phyloP scores from a whole-genome alignment of 1,139 yeast genomes.

The Groenewaldozyma auringiensis region DNA sequence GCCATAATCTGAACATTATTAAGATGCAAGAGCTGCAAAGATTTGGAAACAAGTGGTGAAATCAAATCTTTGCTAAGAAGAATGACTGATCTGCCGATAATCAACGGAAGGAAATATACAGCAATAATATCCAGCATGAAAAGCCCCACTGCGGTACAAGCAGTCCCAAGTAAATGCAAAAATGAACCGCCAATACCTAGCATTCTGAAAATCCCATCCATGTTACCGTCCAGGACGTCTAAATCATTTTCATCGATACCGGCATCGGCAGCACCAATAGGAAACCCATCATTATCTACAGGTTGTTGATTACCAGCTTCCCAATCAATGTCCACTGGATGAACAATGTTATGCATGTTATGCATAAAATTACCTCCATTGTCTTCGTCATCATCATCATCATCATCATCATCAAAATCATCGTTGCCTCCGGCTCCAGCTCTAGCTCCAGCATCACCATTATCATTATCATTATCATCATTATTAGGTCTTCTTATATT shows the following conservation, averaged over 20 bases:
- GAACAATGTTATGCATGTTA: neutral
- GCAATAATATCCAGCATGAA: constrained; percentile 13
- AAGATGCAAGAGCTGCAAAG: neutral
- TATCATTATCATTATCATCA: neutral
- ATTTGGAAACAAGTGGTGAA: neutral
- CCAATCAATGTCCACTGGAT: neutral
- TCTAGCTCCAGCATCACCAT: neutral
- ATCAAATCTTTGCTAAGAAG: constrained; percentile 5
- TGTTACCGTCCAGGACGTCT: constrained; percentile 18
- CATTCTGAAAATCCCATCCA: constrained; percentile 27
- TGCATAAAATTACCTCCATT: neutral
- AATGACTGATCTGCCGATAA: constrained; percentile 21
- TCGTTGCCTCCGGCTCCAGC: neutral
- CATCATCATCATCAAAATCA: neutral
- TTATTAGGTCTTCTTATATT: neutral
- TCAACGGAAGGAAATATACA: constrained; percentile 24
- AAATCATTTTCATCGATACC: constrained; percentile 12
- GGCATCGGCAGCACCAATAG: constrained; percentile 7
- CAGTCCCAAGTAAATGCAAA: constrained; percentile 16
- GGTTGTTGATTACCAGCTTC: neutral
- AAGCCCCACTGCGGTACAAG: constrained; percentile 17
- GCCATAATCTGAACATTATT: neutral
- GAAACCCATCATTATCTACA: neutral
- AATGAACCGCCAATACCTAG: constrained; percentile 30
- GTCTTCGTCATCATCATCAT: neutral